phyloP scores from a whole-genome alignment of 1,284 basidiomycete species.

The Cryptococcus sp. region DNA sequence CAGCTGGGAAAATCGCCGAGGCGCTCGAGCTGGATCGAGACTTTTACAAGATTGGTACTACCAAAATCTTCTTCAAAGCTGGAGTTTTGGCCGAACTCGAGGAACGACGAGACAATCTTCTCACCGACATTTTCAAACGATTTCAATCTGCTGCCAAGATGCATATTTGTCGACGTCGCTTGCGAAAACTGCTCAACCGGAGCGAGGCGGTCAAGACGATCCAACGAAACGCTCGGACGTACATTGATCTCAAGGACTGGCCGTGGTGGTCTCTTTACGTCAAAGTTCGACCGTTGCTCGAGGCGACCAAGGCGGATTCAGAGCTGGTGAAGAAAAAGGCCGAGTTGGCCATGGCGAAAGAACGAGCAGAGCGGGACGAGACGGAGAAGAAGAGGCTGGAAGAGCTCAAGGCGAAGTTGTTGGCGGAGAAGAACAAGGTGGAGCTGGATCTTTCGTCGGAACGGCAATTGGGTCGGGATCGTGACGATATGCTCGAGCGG shows the following conservation, averaged over 20 bases:
- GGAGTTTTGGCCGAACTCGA: conserved; percentile 97
- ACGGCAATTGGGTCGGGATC: conserved; percentile 70
- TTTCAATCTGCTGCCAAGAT: conserved; percentile 80
- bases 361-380: conserved; percentile 78
- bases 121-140: conserved; percentile 84
- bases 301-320: conserved; percentile 87
- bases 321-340: conserved; percentile 83
- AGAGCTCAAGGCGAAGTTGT: conserved; percentile 67
- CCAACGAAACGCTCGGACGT: conserved; percentile 88
- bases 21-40: conserved; percentile 80
- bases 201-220: conserved; percentile 87
- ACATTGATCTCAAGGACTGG: conserved; percentile 85
- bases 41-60: conserved; percentile 86
- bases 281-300: conserved; percentile 86
- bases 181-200: conserved; percentile 92
- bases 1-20: conserved; percentile 87
- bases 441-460: conserved; percentile 79
- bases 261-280: conserved; percentile 99
- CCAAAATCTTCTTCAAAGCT: conserved; percentile 99
- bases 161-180: conserved; percentile 81
- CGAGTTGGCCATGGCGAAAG: conserved; percentile 74
- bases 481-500: conserved; percentile 76
- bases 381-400: conserved; percentile 72
- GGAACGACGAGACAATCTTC: conserved; percentile 77
- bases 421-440: conserved; percentile 73